These are phyloP conservation scores for Chlorella sp. DNA, from an alignment of 139 green algal species.

Conservation along the genomic window DNA sequence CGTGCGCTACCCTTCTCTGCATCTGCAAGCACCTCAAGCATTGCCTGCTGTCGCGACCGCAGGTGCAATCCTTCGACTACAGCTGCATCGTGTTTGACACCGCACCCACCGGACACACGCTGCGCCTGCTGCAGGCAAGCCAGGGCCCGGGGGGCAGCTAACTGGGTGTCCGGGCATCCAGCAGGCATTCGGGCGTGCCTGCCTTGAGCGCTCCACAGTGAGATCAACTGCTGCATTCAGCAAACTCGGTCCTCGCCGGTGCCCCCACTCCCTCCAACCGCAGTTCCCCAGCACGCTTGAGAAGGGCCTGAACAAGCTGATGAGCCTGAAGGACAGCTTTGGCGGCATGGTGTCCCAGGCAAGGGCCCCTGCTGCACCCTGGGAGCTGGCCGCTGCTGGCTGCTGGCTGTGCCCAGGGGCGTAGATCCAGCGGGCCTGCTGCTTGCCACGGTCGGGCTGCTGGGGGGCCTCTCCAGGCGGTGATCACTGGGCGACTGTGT, in stretches of 20 bases:
- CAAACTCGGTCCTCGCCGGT: too few species aligned
- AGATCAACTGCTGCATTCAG: too few species aligned
- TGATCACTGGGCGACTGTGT: too few species aligned
- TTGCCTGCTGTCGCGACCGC: not conserved
- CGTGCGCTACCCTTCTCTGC: too few species aligned
- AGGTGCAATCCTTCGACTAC: conserved; percentile 97
- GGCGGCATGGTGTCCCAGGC: conserved; percentile 77
- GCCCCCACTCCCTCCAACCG: too few species aligned
- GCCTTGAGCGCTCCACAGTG: not conserved
- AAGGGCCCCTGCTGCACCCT: conserved; percentile 39
- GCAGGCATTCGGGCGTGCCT: not conserved
- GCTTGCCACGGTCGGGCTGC: too few species aligned
- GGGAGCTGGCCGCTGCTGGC: not conserved
- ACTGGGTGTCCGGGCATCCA: not conserved
- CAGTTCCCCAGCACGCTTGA: conserved; percentile 95
- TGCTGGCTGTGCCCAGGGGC: too few species aligned
- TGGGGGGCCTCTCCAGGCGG: too few species aligned
- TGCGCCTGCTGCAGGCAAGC: conserved; percentile 79
- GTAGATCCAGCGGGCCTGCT: too few species aligned
- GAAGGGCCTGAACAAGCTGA: conserved; percentile 93
- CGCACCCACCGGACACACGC: conserved; percentile 92
- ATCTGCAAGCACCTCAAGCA: not conserved
- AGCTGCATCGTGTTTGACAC: conserved; percentile 97
- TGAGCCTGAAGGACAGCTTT: conserved; percentile 80
- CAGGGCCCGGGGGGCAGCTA: not conserved